Conservation (phyloP, 768 basidiomycete genomes). For the Boletus reticuloceps region DNA sequence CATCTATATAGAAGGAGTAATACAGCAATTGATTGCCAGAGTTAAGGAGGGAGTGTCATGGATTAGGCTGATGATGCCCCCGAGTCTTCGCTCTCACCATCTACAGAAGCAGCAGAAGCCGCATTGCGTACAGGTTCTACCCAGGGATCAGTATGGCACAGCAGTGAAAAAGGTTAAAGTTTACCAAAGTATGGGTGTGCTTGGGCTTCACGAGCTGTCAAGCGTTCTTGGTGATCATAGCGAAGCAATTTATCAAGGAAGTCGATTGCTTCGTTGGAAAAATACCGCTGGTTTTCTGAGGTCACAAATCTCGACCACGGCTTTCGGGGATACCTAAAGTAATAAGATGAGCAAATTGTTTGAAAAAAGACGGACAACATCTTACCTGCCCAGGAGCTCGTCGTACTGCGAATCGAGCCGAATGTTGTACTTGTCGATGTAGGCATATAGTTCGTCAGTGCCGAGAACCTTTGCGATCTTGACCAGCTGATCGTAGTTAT, state of each 20-base stretch:
- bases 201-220: conserved; percentile 93
- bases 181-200: conserved; percentile 89
- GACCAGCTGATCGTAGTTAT: conserved; percentile 97
- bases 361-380: conserved; percentile 1
- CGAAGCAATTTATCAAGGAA: conserved; percentile 92
- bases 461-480: conserved; percentile 98
- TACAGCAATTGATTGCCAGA: conserved; percentile 29
- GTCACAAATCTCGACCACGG: conserved; percentile 96
- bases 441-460: conserved; percentile 90
- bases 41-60: conserved; percentile 24
- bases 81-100: conserved; percentile 61
- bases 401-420: conserved; percentile 96
- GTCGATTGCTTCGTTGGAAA: conserved; percentile 96
- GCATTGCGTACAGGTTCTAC: conserved; percentile 67
- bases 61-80: conserved; percentile 33
- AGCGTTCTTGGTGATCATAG: conserved; percentile 95
- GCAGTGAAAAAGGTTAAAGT: conserved; percentile 15
- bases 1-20: conserved; percentile 34
- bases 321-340: conserved; percentile 81
- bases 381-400: conserved; percentile 83
- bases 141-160: conserved; percentile 16
- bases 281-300: conserved; percentile 92
- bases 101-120: conserved; percentile 40
- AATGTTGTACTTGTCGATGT: conserved; percentile 94
- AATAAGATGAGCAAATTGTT: conserved; percentile 4